Conservation (phyloP, 2,329 filamentous ascomycete species). For the Colletotrichum eleusines region DNA sequence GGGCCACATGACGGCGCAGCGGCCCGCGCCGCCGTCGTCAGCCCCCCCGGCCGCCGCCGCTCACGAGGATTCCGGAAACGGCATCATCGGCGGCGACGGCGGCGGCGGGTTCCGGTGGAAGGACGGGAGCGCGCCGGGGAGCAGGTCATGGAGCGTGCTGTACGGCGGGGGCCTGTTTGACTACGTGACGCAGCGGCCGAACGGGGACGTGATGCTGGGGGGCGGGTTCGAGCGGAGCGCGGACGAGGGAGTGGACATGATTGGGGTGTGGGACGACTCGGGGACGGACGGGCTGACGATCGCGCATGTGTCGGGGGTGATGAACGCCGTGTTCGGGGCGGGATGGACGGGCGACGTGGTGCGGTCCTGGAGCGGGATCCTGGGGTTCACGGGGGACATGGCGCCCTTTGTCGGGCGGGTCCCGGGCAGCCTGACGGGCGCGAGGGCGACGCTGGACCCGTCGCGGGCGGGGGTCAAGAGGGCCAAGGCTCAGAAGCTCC, state of each 20-base stretch:
- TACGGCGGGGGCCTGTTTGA: conserved; percentile 59
- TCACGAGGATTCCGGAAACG: background rate
- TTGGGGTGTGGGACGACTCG: conserved; percentile 63
- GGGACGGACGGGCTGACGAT: conserved; percentile 53
- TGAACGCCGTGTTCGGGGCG: conserved; percentile 57
- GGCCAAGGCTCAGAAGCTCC: fast-evolving
- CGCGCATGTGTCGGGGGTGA: conserved; percentile 56
- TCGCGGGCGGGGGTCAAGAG: background rate
- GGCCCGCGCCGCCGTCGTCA: conserved; percentile 51
- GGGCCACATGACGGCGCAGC: conserved; percentile 65
- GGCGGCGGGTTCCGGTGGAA: conserved; percentile 45
- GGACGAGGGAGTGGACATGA: conserved; percentile 56
- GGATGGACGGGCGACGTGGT: conserved; percentile 53
- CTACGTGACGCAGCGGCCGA: conserved; percentile 63
- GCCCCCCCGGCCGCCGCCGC: too few species aligned
- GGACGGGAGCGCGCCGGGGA: conserved; percentile 54
- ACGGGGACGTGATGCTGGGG: conserved; percentile 65
- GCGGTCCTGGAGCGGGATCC: conserved; percentile 62
- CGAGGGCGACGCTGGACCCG: conserved; percentile 43
- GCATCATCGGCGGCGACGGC: background rate
- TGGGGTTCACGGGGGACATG: conserved; percentile 61
- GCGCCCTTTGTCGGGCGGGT: conserved; percentile 65
- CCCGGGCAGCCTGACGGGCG: conserved; percentile 44
- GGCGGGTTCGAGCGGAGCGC: conserved; percentile 62
- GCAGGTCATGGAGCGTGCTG: conserved; percentile 64